Base-by-base conservation (phyloP, 164 flowering plant genomes). In the Pachysandra terminalis region DNA sequence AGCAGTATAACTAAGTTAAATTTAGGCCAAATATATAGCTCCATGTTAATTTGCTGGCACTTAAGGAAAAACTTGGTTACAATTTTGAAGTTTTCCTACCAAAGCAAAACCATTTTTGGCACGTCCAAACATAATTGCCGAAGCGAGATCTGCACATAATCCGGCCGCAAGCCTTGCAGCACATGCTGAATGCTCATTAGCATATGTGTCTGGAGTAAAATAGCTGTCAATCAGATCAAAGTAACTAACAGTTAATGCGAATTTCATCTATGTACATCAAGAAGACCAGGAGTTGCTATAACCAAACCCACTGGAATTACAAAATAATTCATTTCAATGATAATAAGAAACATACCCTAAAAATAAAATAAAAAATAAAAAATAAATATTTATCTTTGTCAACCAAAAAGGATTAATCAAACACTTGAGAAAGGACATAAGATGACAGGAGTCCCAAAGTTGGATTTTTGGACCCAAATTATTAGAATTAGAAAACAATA, bases 111-210 rank as follows among this genome's bases (percentile, higher is more conserved):
- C 99, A 81, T 95, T 95, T 74, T 90, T 90, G 56, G 82, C 87
- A 51, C 71, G 81, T 65, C 94, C 96, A 57, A 86, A 77, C 79
- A 79, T 79, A 62, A 95, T 83, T 64, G 81, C 76, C 60, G 91
- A 71, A 63, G 97, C 89, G 71, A 95, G 93, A 80, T 95, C 99
- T 55, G 93, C 90, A 81, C 99, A 92, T 65, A 95, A 78, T 69
- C 99, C 99, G 17, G 99, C 97, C 59, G 99, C 99, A 74, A 95
- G 87, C 77, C 97, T 83, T 24, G 97, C 99, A 78, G 97, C 97
- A 72, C 65, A 70, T 52, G 99, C 93, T 70, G 99, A 95, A 77
- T 92, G 88, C 83, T 85, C 85, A 77, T 95, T 95, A 51, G 99
- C 97, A 84, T 91, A 95, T 56, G 99, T 95, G 75, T 95, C 99